These are phyloP conservation scores for Calonectria naviculata DNA, from an alignment of 2,329 filamentous ascomycete genomes.

Conservation along the genomic window DNA sequence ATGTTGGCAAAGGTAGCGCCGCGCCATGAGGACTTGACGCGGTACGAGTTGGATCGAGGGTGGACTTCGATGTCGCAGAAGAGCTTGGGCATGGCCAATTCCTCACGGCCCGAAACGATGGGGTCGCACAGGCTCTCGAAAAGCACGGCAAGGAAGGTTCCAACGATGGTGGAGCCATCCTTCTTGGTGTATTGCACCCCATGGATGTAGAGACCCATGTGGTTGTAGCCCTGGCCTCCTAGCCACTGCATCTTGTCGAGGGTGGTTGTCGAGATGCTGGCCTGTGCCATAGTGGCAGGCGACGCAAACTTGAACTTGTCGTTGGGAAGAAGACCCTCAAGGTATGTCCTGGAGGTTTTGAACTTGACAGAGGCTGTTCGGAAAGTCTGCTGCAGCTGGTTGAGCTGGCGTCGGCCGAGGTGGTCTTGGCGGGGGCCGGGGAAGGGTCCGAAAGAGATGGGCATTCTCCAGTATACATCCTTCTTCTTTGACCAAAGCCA, in stretches of 20 bases:
- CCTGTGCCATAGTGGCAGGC: slow-evolving; percentile 57
- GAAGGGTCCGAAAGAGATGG: slow-evolving; percentile 38
- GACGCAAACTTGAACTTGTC: slow-evolving; percentile 62
- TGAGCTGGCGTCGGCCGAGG: slow-evolving; percentile 11
- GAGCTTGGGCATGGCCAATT: slow-evolving; percentile 71
- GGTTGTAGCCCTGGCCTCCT: slow-evolving; percentile 67
- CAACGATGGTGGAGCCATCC: slow-evolving; percentile 58
- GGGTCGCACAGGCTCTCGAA: slow-evolving; percentile 60
- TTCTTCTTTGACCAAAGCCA: slow-evolving; percentile 29
- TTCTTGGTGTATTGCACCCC: slow-evolving; percentile 66
- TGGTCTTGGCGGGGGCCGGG: slow-evolving; percentile 30
- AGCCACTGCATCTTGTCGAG: slow-evolving; percentile 69
- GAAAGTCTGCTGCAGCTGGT: slow-evolving; percentile 46
- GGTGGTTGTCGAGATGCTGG: slow-evolving; percentile 56
- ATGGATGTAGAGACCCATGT: slow-evolving; percentile 71
- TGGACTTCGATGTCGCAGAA: slow-evolving; percentile 60
- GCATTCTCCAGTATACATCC: slow-evolving; percentile 33
- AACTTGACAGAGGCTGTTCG: slow-evolving; percentile 61
- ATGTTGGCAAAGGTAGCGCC: slow-evolving; percentile 24
- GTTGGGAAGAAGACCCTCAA: slow-evolving; percentile 53
- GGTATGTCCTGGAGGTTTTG: slow-evolving; percentile 60
- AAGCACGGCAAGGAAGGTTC: slow-evolving; percentile 65
- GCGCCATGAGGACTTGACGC: slow-evolving; percentile 24
- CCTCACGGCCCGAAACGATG: slow-evolving; percentile 69
- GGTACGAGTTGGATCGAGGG: slow-evolving; percentile 11